Evolutionary conservation across 208 protist genomes (phyloP).

Genomic region (Leishmania turanica): DNA sequence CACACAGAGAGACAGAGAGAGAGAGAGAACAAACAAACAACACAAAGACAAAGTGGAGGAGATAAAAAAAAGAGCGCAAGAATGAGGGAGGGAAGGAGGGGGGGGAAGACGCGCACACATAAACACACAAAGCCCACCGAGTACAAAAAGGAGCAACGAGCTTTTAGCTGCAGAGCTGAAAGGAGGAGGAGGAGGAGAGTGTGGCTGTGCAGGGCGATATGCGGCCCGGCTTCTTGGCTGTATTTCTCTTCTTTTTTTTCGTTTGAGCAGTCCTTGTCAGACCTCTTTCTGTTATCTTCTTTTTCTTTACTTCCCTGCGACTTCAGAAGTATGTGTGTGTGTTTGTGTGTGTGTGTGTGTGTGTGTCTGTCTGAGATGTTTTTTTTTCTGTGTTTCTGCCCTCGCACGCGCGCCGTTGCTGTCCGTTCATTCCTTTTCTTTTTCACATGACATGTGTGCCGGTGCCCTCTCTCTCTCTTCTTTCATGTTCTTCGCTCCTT

Average conservation of each 20-base stretch:
- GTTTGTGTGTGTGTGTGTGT: neutral
- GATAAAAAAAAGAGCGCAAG: neutral
- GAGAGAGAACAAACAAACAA: neutral
- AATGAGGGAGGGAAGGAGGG: neutral
- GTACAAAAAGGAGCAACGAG: neutral
- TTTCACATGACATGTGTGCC: neutral
- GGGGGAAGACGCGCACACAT: neutral
- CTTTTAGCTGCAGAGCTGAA: neutral
- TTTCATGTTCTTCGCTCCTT: neutral
- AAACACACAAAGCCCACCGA: neutral
- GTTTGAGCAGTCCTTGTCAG: neutral
- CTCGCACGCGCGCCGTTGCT: neutral
- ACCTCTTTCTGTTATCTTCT: neutral
- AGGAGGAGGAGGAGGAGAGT: neutral
- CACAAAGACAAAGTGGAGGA: neutral
- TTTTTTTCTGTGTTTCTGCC: neutral
- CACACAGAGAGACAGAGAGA: neutral
- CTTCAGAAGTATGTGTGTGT: neutral
- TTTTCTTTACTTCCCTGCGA: neutral
- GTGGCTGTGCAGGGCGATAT: neutral
- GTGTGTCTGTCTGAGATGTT: neutral
- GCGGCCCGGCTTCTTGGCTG: neutral
- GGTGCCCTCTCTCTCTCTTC: neutral
- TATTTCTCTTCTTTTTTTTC: neutral
- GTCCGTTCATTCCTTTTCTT: neutral